Conservation (phyloP, 1,139 yeast genomes). For the Blastobotrys indianensis region DNA sequence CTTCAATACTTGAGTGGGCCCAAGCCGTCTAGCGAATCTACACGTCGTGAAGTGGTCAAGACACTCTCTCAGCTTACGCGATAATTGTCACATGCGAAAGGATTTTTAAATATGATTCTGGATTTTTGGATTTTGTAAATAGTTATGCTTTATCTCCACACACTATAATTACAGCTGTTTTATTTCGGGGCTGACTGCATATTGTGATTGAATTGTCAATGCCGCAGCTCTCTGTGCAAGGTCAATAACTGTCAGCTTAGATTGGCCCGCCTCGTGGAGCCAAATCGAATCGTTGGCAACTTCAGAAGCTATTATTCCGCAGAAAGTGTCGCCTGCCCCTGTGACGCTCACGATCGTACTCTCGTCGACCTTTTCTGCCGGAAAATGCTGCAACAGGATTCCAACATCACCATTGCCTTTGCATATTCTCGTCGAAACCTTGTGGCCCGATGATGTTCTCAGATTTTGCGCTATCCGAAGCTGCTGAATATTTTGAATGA, state of each 20-base stretch:
- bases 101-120: neutral
- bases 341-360: constrained; percentile 46
- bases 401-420: constrained; percentile 36
- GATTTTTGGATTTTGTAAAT: neutral
- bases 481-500: constrained; percentile 29
- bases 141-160: too few species aligned
- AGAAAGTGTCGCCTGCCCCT: constrained; percentile 65
- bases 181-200: constrained; percentile 29
- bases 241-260: constrained; percentile 32
- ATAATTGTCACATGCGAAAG: neutral
- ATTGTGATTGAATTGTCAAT: constrained; percentile 37
- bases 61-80: constrained; percentile 19
- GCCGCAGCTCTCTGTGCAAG: constrained; percentile 55
- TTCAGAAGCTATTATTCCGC: constrained; percentile 46
- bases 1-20: constrained; percentile 56
- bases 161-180: constrained; percentile 6
- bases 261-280: constrained; percentile 28
- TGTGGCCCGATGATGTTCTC: constrained; percentile 2
- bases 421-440: constrained; percentile 3
- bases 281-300: constrained; percentile 30
- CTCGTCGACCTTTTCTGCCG: constrained; percentile 28
- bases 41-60: constrained; percentile 29
- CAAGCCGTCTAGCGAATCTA: constrained; percentile 49
- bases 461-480: constrained; percentile 4
- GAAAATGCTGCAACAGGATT: constrained; percentile 57